Conservation (phyloP, 306 rosid species). For the Quercus engelmannii region DNA sequence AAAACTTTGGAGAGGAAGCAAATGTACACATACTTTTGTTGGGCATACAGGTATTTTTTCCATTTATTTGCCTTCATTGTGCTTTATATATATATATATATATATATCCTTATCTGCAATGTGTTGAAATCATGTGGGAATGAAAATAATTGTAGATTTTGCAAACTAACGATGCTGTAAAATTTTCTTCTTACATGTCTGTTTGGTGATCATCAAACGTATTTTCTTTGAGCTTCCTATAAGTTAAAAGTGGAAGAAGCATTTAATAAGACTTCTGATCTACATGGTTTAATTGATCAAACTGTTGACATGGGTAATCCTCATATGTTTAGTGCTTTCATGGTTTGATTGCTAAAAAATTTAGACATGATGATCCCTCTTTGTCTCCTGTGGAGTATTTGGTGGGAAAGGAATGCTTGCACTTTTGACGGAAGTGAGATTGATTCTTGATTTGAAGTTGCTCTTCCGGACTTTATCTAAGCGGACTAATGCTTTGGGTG, state of each 20-base stretch:
- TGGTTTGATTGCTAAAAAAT: neutral
- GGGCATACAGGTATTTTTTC: constrained; percentile 79
- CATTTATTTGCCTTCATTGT: neutral
- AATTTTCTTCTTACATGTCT: neutral
- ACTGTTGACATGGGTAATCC: neutral
- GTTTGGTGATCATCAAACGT: too few species aligned
- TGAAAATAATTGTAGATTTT: neutral
- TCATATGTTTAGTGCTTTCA: neutral
- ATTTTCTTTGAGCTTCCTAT: neutral
- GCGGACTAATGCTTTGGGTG: too few species aligned
- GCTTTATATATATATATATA: neutral
- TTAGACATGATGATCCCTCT: too few species aligned
- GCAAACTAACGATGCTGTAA: neutral
- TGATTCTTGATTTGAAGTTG: too few species aligned
- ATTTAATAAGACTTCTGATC: neutral
- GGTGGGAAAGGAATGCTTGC: too few species aligned
- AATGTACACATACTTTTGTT: constrained; percentile 62
- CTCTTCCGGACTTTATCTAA: too few species aligned
- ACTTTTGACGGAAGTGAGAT: too few species aligned
- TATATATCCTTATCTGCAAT: neutral
- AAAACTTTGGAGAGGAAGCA: constrained; percentile 86
- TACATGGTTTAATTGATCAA: neutral
- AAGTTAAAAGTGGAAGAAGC: neutral
- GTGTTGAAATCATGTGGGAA: neutral
- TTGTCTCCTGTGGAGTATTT: too few species aligned